Evolutionary conservation across 148 eudicot species (phyloP).

Genomic region (Amaranthus cruentus): DNA sequence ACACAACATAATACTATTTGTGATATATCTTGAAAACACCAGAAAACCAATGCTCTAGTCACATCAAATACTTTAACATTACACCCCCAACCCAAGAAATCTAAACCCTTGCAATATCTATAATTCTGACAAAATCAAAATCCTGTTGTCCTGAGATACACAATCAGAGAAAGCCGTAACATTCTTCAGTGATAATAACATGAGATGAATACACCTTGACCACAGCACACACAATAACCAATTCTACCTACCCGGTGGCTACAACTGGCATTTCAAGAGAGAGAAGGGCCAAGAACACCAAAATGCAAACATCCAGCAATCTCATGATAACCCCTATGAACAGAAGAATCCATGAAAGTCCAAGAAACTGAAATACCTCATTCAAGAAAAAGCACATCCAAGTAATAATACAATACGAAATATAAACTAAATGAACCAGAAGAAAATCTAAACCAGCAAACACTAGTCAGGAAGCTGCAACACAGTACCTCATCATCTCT

Average conservation of each 20-base stretch:
- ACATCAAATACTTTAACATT: neutral
- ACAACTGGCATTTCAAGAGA: neutral
- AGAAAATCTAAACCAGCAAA: neutral
- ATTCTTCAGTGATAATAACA: too few species aligned
- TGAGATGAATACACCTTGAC: too few species aligned
- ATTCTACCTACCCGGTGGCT: too few species aligned
- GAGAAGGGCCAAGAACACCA: neutral
- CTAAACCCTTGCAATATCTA: neutral
- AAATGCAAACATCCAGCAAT: neutral
- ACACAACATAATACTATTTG: too few species aligned
- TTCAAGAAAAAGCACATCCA: neutral
- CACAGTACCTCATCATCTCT: slow-evolving; percentile 82
- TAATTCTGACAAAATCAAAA: neutral
- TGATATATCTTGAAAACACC: neutral
- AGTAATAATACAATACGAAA: neutral
- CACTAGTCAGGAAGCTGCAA: neutral
- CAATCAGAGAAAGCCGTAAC: neutral
- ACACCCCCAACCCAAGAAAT: neutral
- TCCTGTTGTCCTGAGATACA: neutral
- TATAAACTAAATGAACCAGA: neutral
- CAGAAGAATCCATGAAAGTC: neutral
- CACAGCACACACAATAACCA: too few species aligned
- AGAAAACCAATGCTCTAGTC: neutral
- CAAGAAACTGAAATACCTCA: neutral
- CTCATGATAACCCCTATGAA: neutral